Evolutionary conservation across 352 stramenopile genomes (phyloP).

Genomic region (Pythium volutum): DNA sequence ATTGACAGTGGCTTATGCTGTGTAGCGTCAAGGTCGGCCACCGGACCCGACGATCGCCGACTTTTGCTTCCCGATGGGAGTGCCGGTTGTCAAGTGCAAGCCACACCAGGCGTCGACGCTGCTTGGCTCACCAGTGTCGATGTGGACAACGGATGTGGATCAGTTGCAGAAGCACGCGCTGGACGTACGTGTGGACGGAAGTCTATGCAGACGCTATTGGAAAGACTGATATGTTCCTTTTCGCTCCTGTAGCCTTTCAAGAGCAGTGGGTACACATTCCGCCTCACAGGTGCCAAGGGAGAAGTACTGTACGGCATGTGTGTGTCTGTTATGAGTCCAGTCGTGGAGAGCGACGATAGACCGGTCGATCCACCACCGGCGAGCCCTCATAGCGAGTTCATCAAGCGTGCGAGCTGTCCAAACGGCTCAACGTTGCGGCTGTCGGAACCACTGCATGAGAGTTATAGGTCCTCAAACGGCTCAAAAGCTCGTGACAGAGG

Average conservation of each 20-base stretch:
- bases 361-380: not conserved
- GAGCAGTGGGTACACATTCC: constrained; percentile 77
- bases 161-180: constrained; percentile 60
- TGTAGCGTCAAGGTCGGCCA: constrained; percentile 22
- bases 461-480: not conserved
- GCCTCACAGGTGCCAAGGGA: constrained; percentile 79
- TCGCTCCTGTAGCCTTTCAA: constrained; percentile 36
- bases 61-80: constrained; percentile 80
- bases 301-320: constrained; percentile 83
- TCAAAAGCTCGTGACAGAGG: not conserved
- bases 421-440: constrained; percentile 15
- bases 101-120: constrained; percentile 47
- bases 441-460: constrained; percentile 12
- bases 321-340: constrained; percentile 55
- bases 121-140: constrained; percentile 50
- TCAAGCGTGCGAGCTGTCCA: constrained; percentile 37
- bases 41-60: constrained; percentile 58
- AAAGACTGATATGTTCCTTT: not conserved
- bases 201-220: not conserved
- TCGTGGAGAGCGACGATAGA: constrained; percentile 21
- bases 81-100: constrained; percentile 59
- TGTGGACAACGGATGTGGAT: constrained; percentile 69
- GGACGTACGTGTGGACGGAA: constrained; percentile 31
- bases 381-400: constrained; percentile 29
- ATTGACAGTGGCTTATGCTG: not conserved